These are phyloP conservation scores for Parathielavia appendiculata DNA, from an alignment of 495 filamentous ascomycete genomes.

Conservation along the genomic window DNA sequence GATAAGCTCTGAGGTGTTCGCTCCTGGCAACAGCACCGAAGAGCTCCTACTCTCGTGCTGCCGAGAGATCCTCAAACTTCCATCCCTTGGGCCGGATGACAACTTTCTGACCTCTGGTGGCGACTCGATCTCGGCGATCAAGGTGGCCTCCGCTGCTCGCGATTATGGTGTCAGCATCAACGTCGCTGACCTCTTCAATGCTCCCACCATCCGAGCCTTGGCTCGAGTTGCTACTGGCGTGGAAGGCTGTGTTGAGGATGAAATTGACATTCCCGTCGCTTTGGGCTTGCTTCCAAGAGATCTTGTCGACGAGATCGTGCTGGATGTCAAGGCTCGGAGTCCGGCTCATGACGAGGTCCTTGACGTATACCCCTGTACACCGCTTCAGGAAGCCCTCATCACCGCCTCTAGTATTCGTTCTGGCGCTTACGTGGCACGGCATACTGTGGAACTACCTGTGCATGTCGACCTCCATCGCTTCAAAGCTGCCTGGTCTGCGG, in stretches of 20 bases:
- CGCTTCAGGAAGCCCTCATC: conserved; percentile 9
- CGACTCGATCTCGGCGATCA: conserved; percentile 9
- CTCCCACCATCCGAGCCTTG: conserved; percentile 5
- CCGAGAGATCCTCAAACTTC: conserved; percentile 1
- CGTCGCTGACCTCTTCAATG: conserved; percentile 9
- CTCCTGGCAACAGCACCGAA: background rate
- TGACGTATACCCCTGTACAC: conserved; percentile 11
- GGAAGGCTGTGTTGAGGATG: background rate
- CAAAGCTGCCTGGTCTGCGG: conserved; percentile 7
- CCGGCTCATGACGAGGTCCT: background rate
- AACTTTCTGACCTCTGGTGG: conserved; percentile 12
- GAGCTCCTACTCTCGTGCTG: conserved; percentile 8
- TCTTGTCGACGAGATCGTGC: conserved; percentile 7
- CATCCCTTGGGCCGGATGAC: conserved; percentile 4
- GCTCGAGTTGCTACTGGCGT: background rate
- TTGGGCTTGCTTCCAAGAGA: conserved; percentile 10
- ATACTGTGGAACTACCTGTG: conserved; percentile 1
- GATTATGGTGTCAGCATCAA: conserved; percentile 2
- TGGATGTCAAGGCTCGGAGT: conserved; percentile 1
- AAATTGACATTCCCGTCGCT: conserved; percentile 10
- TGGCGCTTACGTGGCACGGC: conserved; percentile 6
- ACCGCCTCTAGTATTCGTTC: conserved; percentile 2
- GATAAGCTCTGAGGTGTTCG: too few species aligned
- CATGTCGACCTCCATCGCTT: conserved; percentile 1
- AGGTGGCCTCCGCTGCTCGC: conserved; percentile 6